Conservation (phyloP, 208 protist genomes). For the Crithidia bombi region DNA sequence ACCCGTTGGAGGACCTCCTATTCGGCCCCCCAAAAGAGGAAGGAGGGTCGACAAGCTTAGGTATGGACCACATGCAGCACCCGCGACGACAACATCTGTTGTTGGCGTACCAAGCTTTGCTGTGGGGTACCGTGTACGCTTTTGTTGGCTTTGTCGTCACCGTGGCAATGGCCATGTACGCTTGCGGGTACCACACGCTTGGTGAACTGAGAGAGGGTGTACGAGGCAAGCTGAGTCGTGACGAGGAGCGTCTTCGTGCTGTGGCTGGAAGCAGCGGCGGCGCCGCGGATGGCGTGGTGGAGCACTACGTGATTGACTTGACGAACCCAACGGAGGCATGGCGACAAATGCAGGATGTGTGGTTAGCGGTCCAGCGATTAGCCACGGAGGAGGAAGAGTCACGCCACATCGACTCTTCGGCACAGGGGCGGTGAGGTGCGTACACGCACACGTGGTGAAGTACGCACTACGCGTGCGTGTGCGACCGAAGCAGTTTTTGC, state of each 20-base stretch:
- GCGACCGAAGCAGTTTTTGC: too few relatives aligned
- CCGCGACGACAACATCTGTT: slow-evolving; percentile 51
- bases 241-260: slow-evolving; percentile 41
- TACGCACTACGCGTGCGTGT: too few relatives aligned
- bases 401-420: too few relatives aligned
- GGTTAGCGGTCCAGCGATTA: slow-evolving; percentile 42
- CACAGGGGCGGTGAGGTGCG: too few relatives aligned
- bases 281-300: slow-evolving; percentile 11
- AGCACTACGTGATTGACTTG: slow-evolving; percentile 75
- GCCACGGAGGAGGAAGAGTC: slow-evolving; percentile 21
- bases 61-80: not conserved
- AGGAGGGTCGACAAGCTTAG: slow-evolving; percentile 8
- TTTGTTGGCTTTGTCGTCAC: slow-evolving; percentile 47
- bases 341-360: slow-evolving; percentile 64
- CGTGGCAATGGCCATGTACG: slow-evolving; percentile 54
- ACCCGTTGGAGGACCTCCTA: slow-evolving; percentile 49
- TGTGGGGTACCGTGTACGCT: slow-evolving; percentile 76
- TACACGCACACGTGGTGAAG: too few relatives aligned
- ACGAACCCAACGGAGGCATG: slow-evolving; percentile 50
- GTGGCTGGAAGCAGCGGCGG: not conserved
- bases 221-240: slow-evolving; percentile 44
- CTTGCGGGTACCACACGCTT: slow-evolving; percentile 53
- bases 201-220: slow-evolving; percentile 48
- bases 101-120: slow-evolving; percentile 72
- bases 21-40: slow-evolving; percentile 33